phyloP scores from a whole-genome alignment of 306 rosid species.

The Lupinus albus region DNA sequence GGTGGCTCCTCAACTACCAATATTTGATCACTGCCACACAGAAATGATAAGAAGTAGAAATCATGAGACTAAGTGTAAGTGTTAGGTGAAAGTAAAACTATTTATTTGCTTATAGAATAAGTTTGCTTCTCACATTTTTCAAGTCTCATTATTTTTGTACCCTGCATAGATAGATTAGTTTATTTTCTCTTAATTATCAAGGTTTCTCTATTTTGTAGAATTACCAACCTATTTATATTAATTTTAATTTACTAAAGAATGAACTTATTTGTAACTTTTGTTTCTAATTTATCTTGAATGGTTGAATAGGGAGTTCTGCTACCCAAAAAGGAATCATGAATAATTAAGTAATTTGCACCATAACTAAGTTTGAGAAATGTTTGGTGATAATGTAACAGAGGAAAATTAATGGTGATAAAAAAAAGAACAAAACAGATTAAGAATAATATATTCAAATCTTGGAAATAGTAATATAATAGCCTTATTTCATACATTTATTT shows the following conservation, averaged over 20 bases:
- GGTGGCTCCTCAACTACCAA: conserved; percentile 52
- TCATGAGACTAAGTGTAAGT: conserved; percentile 2
- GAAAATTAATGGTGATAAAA: no score
- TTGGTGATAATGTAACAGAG: no score
- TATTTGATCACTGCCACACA: conserved; percentile 2
- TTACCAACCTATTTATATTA: not conserved
- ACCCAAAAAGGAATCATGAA: no score
- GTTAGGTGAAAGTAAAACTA: conserved; percentile 42
- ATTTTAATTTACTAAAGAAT: no score
- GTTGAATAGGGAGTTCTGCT: not conserved
- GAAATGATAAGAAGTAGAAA: conserved; percentile 41
- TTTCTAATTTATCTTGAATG: not conserved
- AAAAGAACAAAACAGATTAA: no score
- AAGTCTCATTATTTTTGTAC: conserved; percentile 40
- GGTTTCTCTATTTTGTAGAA: conserved; percentile 39
- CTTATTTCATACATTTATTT: no score
- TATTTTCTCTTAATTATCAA: conserved; percentile 34
- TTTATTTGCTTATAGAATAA: conserved; percentile 45
- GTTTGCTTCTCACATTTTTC: conserved; percentile 42
- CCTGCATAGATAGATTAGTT: conserved; percentile 35
- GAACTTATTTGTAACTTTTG: no score
- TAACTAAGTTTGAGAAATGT: no score
- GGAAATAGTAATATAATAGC: no score
- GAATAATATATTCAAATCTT: no score
- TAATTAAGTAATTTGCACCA: no score